These are phyloP conservation scores for Apiotrichum porosum DNA, from an alignment of 1,284 basidiomycete genomes.

Conservation along the genomic window DNA sequence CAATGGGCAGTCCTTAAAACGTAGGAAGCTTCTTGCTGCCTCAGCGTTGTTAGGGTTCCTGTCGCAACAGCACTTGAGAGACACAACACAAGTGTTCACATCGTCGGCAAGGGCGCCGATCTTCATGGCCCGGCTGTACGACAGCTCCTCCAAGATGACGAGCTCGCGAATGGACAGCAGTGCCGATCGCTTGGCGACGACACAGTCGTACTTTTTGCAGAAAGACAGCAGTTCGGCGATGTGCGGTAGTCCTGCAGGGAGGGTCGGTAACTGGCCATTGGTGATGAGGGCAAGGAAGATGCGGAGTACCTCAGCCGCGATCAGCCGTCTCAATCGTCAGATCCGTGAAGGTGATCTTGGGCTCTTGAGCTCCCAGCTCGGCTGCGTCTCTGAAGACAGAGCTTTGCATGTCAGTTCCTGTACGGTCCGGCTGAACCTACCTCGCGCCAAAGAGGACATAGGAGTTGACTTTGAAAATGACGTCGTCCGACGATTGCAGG, in stretches of 20 bases:
- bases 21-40: too few relatives aligned
- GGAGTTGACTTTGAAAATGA: background rate
- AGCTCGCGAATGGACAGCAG: background rate
- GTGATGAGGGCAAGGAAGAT: slow-evolving; percentile 1
- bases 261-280: too few relatives aligned
- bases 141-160: background rate
- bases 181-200: background rate
- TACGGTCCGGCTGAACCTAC: background rate
- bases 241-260: too few relatives aligned
- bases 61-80: too few relatives aligned
- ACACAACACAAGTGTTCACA: too few relatives aligned
- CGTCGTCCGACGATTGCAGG: slow-evolving; percentile 4
- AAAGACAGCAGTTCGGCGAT: background rate
- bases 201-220: slow-evolving; percentile 1
- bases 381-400: background rate
- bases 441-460: background rate
- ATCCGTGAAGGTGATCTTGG: background rate
- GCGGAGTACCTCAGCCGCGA: too few relatives aligned
- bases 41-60: too few relatives aligned
- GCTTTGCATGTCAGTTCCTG: too few relatives aligned
- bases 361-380: background rate
- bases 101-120: too few relatives aligned
- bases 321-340: background rate
- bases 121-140: too few relatives aligned
- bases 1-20: too few relatives aligned